phyloP scores from a whole-genome alignment of 2,329 filamentous ascomycete species.

The Penicillium sp. region DNA sequence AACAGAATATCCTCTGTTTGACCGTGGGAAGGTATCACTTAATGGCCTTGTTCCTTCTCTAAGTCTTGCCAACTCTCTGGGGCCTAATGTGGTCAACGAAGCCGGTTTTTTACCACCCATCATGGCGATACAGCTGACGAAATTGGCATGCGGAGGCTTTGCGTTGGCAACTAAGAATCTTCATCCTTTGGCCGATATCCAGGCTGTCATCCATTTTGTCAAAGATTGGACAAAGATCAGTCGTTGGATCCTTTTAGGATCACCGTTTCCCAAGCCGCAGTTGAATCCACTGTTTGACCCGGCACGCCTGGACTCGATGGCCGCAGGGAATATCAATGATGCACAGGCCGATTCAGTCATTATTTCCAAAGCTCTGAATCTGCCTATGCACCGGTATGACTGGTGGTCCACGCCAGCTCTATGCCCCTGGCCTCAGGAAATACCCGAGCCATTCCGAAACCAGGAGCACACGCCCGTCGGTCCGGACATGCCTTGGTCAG shows the following conservation, averaged over 20 bases:
- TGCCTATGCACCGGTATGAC: slow-evolving; percentile 57
- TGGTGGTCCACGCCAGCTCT: slow-evolving; percentile 49
- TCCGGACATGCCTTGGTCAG: slow-evolving; percentile 47
- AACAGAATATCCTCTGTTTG: slow-evolving; percentile 21
- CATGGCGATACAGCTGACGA: slow-evolving; percentile 21
- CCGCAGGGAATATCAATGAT: slow-evolving; percentile 33
- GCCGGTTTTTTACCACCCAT: slow-evolving; percentile 11
- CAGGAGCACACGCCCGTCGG: slow-evolving; percentile 39
- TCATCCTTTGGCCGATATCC: slow-evolving; percentile 22
- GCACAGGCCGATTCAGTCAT: slow-evolving; percentile 34
- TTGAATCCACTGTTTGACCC: slow-evolving; percentile 51
- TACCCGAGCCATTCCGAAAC: slow-evolving; percentile 25
- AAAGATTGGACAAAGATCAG: slow-evolving; percentile 25
- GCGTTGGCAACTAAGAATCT: slow-evolving; percentile 34
- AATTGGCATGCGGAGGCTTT: slow-evolving; percentile 38
- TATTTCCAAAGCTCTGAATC: slow-evolving; percentile 29
- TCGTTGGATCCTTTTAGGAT: slow-evolving; percentile 16
- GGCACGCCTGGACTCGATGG: slow-evolving; percentile 43
- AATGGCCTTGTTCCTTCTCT: slow-evolving; percentile 9
- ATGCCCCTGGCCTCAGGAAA: slow-evolving; percentile 19
- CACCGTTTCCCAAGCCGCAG: not conserved
- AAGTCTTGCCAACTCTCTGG: slow-evolving; percentile 8
- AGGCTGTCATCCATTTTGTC: slow-evolving; percentile 17
- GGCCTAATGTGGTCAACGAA: not conserved
- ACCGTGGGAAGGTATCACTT: slow-evolving; percentile 11